A percentile compares a stretch with the other conserved stretches of the same genome.
Conservation (phyloP, 2,329 filamentous ascomycete genomes). For the Diaporthe sp. region DNA sequence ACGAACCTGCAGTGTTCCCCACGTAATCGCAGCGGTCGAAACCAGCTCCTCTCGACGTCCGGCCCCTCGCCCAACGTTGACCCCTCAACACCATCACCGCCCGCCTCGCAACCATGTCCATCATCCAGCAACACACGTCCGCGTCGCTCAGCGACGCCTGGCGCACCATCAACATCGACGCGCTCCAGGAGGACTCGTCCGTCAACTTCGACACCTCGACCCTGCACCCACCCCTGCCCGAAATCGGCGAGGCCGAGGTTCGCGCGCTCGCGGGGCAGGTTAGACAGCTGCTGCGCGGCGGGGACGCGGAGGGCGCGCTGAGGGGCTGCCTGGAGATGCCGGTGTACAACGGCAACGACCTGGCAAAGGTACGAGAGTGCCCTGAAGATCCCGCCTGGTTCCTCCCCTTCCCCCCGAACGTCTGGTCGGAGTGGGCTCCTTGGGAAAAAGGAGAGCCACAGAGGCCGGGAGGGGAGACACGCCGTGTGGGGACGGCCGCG, state of each 20-base stretch:
- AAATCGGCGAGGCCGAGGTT: constrained; percentile 82
- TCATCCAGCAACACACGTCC: constrained; percentile 74
- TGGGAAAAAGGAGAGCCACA: neutral
- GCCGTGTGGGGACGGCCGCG: constrained; percentile 29
- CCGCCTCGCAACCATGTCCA: constrained; percentile 64
- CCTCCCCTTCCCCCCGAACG: neutral
- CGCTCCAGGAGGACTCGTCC: constrained; percentile 88
- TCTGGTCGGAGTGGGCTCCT: constrained; percentile 6
- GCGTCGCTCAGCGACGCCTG: constrained; percentile 73
- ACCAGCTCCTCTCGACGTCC: neutral
- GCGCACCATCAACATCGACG: constrained; percentile 96
- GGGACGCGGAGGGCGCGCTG: constrained; percentile 88
- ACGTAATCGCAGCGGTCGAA: neutral
- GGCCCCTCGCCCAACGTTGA: neutral
- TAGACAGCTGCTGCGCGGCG: constrained; percentile 86
- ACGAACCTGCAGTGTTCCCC: neutral
- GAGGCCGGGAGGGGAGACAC: neutral
- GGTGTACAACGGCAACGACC: constrained; percentile 75
- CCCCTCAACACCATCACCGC: constrained; percentile 7
- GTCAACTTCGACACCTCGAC: constrained; percentile 92
- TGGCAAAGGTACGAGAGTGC: constrained; percentile 64
- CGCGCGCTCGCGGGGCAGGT: constrained; percentile 84
- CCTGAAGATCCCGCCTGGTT: neutral
- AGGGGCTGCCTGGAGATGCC: constrained; percentile 87
- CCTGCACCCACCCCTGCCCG: constrained; percentile 81